Evolutionary conservation across 2,329 filamentous ascomycete species (phyloP), one percentile per base, ranked within the genome.

Genomic region (Emmonsia crescens): DNA sequence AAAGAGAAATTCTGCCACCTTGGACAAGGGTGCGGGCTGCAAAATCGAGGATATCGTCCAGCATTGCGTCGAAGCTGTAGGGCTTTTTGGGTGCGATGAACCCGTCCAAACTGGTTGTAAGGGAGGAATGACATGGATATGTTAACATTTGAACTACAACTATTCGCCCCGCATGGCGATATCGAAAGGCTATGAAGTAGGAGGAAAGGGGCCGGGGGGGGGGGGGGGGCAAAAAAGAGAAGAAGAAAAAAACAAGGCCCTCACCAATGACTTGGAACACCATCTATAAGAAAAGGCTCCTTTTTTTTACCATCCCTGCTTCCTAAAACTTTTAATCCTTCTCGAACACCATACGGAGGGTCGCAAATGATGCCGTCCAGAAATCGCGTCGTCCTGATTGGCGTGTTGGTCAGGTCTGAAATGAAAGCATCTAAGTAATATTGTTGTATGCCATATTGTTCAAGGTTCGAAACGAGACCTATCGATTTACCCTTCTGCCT

Each of bases 351-450:
- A 71, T 99, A 99, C 0, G 94, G 94, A 21, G 94, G 94, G 76
- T 99, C 94, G 69, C 92, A 97, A 6, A 97, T 81, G 63, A 99
- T 96, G 3, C 90, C 92, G 73, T 99, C 92, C 63, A 97, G 85
- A 66, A 87, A 82, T n/a, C 70, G 73, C 38, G 75, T 57, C 71
- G 73, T 75, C 51, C 84, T 79, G 27, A 97, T 76, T 0, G 94
- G 94, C 1, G 87, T 87, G 70, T 97, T 92, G 0, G 91, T 96
- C 61, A 99, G 74, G 73, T 99, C 94, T 0, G 89, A 87, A 1
- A 89, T 85, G 68, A 96, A 95, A 40, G 86, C 84, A 68, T 91
- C 93, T 0, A 93, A 82, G 60, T 94, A 85, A 24, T 80, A 74
- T 38, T 79, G 75, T 42, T 81, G 77, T 8, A 94, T 78, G 0